Base-by-base conservation (phyloP, 1,284 basidiomycete genomes). In the Malassezia pachydermatis region DNA sequence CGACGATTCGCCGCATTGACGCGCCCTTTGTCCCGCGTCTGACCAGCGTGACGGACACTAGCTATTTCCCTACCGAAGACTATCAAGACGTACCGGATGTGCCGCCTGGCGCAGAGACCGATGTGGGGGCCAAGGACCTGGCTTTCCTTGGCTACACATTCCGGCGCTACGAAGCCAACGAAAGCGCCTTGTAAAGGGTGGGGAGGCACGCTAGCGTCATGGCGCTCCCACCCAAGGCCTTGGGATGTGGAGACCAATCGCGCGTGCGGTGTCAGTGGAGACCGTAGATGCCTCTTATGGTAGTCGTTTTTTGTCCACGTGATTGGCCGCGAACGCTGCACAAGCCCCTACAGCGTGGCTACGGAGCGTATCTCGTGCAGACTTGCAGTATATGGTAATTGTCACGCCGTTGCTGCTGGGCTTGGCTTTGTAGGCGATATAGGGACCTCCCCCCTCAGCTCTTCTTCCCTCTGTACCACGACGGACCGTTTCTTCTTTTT, bases 51-150 rank as follows among this genome's bases (percentile, higher is more conserved):
- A 94, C 88, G 19, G 90, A 95, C 70, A 95, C 89, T 2, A 86
- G 83, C 7, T 95, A 95, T 76, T 96, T 95, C 82, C 90, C 90
- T 1, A 90, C 87, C 19, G 90, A 96, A 60, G 92, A 96, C 70
- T 81, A 94, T 50, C 83, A 85, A 55, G 83, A 88, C 65, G 81
- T 86, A 11, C 76, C 78, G 1, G 77, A 88, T 53, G 81, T 65
- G 17, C 68, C 68, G 1, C 27, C 44, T 4, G 66, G 66, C 4
- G 67, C 67, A 0, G 67, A 70, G 20, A 46, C 56, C 5, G 61
- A 61, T 10, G 59, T 60, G 10, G 65, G 61, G n/a, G 63, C 56
- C 45, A 67, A 65, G 48, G 67, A 71, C 43, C 47, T 69, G 8
- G 65, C 67, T 14, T 71, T 71, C 52, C 41, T 70, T 17, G 67